Evolutionary conservation across 768 basidiomycete species (phyloP), one percentile per base, ranked within the genome.

Genomic region (Suillus luteus): DNA sequence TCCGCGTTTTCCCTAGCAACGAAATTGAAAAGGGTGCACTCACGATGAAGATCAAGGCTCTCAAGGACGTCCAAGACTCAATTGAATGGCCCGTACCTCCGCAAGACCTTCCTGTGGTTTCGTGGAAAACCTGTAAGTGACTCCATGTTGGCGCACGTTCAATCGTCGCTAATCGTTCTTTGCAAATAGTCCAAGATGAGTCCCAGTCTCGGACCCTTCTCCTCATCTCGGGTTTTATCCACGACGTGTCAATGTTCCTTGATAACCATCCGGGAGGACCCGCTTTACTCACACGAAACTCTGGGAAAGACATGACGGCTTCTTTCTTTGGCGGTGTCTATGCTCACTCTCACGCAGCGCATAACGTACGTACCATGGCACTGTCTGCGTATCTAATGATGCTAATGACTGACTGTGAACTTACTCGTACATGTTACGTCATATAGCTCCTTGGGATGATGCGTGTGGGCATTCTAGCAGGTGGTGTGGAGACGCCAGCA

Each of bases 321-420:
- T 83, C 91, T 1, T 96, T 96, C 79, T 92, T 89, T 72, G 95
- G 95, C 8, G 93, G 93, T 33, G 80, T 90, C 2, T 92, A 93
- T 73, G 83, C 86, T 37, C 92, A 95, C 71, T 91, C 90, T 10
- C 90, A 92, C 73, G 92, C 91, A 12, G 92, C 92, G 8, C 88
- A 90, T 73, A 91, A 91, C 66, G 88, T 88, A 71, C 66, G 85
- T 77, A 55, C 11, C 61, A 62, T 60, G 33, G 43, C 4, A 43
- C 64, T 68, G 60, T 68, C 40, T 35, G 48, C 35, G 55, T 35
- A 4, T 38, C 27, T 22, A 55, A 3, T 11, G 17, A 35, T 17
- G 1, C 31, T 35, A 49, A 35, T 62, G 58, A 38, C 40, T 35
- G 31, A 33, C 33, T 41, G 15, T 27, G 41, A 38, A 55, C 35